Percentiles rank a stretch among this genome's conserved stretches.
These are phyloP conservation scores for Crithidia bombi DNA, from an alignment of 208 protist genomes.

Conservation along the genomic window DNA sequence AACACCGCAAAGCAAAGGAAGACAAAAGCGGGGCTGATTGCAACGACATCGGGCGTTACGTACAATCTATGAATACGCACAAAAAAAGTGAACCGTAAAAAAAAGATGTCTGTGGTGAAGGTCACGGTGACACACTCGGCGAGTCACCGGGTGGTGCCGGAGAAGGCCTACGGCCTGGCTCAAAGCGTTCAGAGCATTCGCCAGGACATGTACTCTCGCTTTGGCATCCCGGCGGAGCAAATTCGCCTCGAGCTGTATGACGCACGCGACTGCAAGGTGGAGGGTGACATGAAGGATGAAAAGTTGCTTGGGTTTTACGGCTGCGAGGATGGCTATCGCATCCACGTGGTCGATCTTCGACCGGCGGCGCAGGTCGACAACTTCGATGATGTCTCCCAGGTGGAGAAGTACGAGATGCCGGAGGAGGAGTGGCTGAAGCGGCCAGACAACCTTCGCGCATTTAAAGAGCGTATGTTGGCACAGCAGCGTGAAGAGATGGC, in stretches of 20 bases:
- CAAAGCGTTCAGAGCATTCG: slow-evolving; percentile 86
- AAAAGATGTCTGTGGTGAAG: slow-evolving; percentile 77
- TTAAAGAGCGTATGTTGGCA: slow-evolving; percentile 79
- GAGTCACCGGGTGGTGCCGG: slow-evolving; percentile 70
- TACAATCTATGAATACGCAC: not conserved
- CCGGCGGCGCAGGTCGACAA: slow-evolving; percentile 67
- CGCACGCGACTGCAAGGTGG: slow-evolving; percentile 61
- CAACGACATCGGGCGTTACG: too few species aligned
- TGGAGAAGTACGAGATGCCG: slow-evolving; percentile 92
- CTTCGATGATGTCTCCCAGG: slow-evolving; percentile 86
- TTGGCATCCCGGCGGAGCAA: slow-evolving; percentile 69
- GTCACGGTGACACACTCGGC: slow-evolving; percentile 88
- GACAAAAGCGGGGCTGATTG: too few species aligned
- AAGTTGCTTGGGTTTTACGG: slow-evolving; percentile 89
- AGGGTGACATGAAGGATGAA: slow-evolving; percentile 65
- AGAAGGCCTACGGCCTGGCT: slow-evolving; percentile 86
- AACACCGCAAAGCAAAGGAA: too few species aligned
- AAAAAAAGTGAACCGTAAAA: not conserved
- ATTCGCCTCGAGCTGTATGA: slow-evolving; percentile 86
- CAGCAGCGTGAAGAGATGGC: slow-evolving; percentile 75
- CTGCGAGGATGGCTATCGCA: slow-evolving; percentile 77
- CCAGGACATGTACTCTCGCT: slow-evolving; percentile 79
- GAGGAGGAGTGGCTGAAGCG: slow-evolving; percentile 92
- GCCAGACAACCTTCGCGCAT: slow-evolving; percentile 75
- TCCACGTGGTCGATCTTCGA: slow-evolving; percentile 90